These are phyloP conservation scores for Acanthamoeba divionensis DNA, from an alignment of 208 protist genomes.

Conservation along the genomic window DNA sequence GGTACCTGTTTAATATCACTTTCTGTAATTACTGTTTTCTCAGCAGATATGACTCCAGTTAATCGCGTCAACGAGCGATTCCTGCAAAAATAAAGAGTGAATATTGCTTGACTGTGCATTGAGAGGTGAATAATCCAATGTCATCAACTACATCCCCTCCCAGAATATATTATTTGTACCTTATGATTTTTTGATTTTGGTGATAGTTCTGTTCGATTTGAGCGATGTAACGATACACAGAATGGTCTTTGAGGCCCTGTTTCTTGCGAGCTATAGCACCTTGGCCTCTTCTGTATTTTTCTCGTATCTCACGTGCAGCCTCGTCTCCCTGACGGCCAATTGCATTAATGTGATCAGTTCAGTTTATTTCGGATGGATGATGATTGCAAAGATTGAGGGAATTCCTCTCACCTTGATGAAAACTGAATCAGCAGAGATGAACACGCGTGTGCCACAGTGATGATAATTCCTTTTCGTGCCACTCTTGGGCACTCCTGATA, in stretches of 20 bases:
- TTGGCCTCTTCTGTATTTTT: background rate
- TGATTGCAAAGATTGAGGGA: background rate
- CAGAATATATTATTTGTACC: background rate
- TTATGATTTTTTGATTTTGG: background rate
- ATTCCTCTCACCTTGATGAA: background rate
- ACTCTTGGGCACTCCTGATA: no score
- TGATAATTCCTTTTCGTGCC: no score
- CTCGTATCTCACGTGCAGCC: background rate
- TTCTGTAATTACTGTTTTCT: no score
- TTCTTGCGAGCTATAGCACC: background rate
- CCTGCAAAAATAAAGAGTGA: no score
- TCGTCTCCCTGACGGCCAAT: background rate
- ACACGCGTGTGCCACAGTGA: conserved; percentile 5
- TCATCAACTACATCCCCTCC: no score
- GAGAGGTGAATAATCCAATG: no score
- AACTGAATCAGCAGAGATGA: background rate
- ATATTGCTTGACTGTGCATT: no score
- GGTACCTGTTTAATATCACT: no score
- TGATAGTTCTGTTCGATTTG: background rate
- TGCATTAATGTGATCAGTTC: background rate
- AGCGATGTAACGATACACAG: background rate
- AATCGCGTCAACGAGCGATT: no score
- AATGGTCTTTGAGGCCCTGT: background rate
- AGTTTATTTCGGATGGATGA: background rate
- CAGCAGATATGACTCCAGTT: no score